Evolutionary conservation across 2,329 filamentous ascomycete genomes (phyloP).

Genomic region (Rhynchosporium graminicola): DNA sequence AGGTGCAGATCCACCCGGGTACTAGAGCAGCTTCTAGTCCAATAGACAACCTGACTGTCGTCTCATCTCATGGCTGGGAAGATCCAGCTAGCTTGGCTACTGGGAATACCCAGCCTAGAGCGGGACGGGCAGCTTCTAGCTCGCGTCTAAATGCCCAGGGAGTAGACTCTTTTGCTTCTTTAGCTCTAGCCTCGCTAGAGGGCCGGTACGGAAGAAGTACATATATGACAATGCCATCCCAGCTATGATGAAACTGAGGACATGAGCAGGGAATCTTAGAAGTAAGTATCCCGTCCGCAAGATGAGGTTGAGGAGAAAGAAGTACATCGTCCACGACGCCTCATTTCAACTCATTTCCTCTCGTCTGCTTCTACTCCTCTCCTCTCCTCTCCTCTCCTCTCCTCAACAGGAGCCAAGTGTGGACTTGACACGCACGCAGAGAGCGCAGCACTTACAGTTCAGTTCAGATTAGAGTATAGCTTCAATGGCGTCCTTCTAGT

Average conservation of each 20-base stretch:
- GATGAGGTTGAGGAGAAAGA: neutral
- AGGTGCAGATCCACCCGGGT: too few relatives aligned
- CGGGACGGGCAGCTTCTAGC: conserved; percentile 2
- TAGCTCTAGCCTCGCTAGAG: neutral
- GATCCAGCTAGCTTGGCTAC: conserved; percentile 1
- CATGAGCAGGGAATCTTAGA: too few relatives aligned
- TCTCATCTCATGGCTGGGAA: conserved; percentile 1
- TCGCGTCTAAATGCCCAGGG: neutral
- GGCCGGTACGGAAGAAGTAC: neutral
- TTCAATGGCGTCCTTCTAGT: conserved; percentile 25
- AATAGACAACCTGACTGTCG: neutral
- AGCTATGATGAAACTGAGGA: conserved; percentile 28
- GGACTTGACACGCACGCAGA: neutral
- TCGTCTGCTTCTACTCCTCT: neutral
- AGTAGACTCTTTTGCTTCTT: neutral
- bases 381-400: neutral
- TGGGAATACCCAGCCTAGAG: neutral
- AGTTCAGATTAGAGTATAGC: too few relatives aligned
- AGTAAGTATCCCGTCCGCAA: neutral
- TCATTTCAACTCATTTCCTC: too few relatives aligned
- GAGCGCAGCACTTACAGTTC: too few relatives aligned
- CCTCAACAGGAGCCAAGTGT: too few relatives aligned
- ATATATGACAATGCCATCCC: conserved; percentile 17
- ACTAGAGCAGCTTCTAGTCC: neutral
- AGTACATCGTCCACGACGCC: too few relatives aligned